These are phyloP conservation scores for Podaxis sp. DNA, from an alignment of 768 basidiomycete genomes.

Conservation along the genomic window DNA sequence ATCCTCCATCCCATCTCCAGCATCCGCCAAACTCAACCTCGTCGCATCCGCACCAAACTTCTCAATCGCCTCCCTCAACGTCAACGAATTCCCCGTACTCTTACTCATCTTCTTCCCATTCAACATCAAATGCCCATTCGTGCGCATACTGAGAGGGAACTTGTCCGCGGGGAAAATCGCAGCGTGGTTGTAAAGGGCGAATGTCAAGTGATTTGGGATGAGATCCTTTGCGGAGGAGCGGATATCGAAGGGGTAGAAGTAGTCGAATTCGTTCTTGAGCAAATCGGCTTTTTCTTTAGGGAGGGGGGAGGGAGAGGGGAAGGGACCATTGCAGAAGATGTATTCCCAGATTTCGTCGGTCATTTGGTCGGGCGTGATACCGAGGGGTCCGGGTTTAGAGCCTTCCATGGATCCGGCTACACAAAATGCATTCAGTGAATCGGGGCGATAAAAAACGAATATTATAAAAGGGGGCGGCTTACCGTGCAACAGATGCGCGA, in stretches of 20 bases:
- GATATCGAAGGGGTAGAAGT: slow-evolving; percentile 98
- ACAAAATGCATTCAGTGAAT: background rate
- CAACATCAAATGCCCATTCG: slow-evolving; percentile 94
- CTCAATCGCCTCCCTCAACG: slow-evolving; percentile 78
- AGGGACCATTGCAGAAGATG: slow-evolving; percentile 74
- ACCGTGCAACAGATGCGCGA: slow-evolving; percentile 90
- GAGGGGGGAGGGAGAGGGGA: slow-evolving; percentile 63
- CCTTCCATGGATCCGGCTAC: slow-evolving; percentile 75
- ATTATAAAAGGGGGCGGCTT: slow-evolving; percentile 18
- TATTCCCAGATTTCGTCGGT: slow-evolving; percentile 99
- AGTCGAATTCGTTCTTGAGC: slow-evolving; percentile 87
- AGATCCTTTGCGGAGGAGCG: slow-evolving; percentile 98
- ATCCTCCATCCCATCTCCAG: slow-evolving; percentile 96
- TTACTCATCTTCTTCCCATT: slow-evolving; percentile 99
- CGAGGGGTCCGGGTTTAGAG: slow-evolving; percentile 71
- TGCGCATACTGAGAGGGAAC: slow-evolving; percentile 89
- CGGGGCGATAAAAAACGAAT: background rate
- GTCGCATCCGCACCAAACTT: slow-evolving; percentile 98
- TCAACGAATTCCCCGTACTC: slow-evolving; percentile 93
- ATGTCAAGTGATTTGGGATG: slow-evolving; percentile 92
- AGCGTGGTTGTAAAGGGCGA: slow-evolving; percentile 92
- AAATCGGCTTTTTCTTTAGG: slow-evolving; percentile 74
- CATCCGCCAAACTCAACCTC: slow-evolving; percentile 88
- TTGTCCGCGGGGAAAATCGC: slow-evolving; percentile 89
- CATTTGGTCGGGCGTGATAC: slow-evolving; percentile 87